These are phyloP conservation scores for Ascochyta fabae DNA, from an alignment of 2,329 filamentous ascomycete genomes.

Conservation along the genomic window DNA sequence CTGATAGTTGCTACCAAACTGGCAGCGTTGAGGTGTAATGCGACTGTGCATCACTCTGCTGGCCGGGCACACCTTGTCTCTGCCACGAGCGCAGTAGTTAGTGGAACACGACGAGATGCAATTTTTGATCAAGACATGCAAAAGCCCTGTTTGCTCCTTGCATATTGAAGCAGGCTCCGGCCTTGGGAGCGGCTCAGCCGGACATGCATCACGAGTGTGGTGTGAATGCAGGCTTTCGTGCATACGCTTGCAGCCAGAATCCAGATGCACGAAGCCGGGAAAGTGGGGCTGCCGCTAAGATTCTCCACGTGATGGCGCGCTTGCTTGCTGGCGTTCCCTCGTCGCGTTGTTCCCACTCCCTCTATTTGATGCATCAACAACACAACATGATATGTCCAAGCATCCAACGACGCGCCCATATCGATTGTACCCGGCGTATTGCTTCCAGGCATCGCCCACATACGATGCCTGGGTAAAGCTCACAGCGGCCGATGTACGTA, in stretches of 20 bases:
- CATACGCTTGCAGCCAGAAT: background rate
- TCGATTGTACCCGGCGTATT: slow-evolving; percentile 63
- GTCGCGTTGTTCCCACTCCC: slow-evolving; percentile 25
- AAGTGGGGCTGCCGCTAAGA: slow-evolving; percentile 4
- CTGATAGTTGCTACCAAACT: slow-evolving; percentile 19
- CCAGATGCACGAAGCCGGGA: slow-evolving; percentile 5
- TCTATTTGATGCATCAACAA: slow-evolving; percentile 21
- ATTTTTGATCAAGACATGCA: background rate
- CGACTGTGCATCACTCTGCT: slow-evolving; percentile 11
- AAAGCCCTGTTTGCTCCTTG: slow-evolving; percentile 37
- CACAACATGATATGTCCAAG: slow-evolving; percentile 43
- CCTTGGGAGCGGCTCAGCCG: slow-evolving; percentile 38
- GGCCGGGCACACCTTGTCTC: slow-evolving; percentile 23
- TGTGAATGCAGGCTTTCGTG: slow-evolving; percentile 13
- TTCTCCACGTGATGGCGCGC: slow-evolving; percentile 7
- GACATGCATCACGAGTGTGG: slow-evolving; percentile 19
- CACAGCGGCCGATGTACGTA: slow-evolving; percentile 61
- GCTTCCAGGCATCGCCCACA: slow-evolving; percentile 66
- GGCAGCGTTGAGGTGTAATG: slow-evolving; percentile 35
- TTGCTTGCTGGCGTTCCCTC: background rate
- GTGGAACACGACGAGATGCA: background rate
- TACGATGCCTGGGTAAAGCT: slow-evolving; percentile 69
- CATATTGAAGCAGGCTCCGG: slow-evolving; percentile 11
- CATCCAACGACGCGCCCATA: slow-evolving; percentile 30
- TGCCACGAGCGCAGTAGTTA: background rate